Evolutionary conservation across 306 rosid species (phyloP), one percentile per base, ranked within the genome.

Genomic region (Carpinus viminea): DNA sequence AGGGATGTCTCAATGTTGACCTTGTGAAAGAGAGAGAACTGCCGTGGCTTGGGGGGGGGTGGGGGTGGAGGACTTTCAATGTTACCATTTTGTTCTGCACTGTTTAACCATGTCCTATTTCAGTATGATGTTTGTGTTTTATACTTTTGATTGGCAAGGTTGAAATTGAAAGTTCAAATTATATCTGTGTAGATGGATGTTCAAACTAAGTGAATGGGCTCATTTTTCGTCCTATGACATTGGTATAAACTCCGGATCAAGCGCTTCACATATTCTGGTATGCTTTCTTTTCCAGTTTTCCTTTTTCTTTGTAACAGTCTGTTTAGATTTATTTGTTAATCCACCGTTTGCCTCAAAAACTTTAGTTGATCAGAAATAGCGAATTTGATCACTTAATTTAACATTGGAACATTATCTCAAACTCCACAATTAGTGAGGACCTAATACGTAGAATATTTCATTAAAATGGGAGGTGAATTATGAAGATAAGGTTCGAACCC

Each of bases 131-230:
- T 66, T 68, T 54, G 69, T 73, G 65, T 48, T 11, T 11, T 80
- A 38, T 57, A 26, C 34, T 12, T 69, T 74, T 69, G 7, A 31
- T 31, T 48, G 59, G 3, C 61, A 36, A 18, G 16, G 56, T 28
- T 34, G 8, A 62, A 79, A 77, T 79, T 59, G 59, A 71, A 53
- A 46, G 8, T 3, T 65, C 61, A 26, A 68, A 18, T 65, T 68
- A n/a, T 59, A 9, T 69, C 36, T 82, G 15, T 86, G 43, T 81
- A 95, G 98, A 81, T 95, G 98, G 98, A 79, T 95, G 82, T 91
- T 95, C 86, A 92, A 95, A 85, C 79, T 95, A 80, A 95, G 97
- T 82, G 98, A 95, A 78, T 95, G 98, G 98, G 98, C 96, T 72
- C 90, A 95, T 86, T 75, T 91, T 86, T 86, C 97, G 12, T 87